These are phyloP conservation scores for Pseudohyphozyma bogoriensis DNA, from an alignment of 768 basidiomycete species.

Conservation along the genomic window DNA sequence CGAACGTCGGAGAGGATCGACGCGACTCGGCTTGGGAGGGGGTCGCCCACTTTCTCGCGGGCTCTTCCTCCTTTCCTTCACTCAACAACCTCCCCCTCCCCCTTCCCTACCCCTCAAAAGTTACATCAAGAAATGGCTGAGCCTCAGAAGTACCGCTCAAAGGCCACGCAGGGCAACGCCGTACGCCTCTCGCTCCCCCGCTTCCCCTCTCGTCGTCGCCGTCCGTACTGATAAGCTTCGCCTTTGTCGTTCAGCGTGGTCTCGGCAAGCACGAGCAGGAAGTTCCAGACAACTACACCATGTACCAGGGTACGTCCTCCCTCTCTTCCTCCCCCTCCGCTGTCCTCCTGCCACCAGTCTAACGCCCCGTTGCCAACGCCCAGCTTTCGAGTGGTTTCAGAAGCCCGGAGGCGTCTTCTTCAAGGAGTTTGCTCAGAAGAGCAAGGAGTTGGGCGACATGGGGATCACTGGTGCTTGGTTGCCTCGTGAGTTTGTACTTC, in stretches of 20 bases:
- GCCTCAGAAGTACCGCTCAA: too few relatives aligned
- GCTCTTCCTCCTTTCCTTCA: too few relatives aligned
- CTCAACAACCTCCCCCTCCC: too few relatives aligned
- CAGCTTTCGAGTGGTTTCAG: slow-evolving; percentile 29
- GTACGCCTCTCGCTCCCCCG: too few relatives aligned
- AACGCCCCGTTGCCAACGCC: neutral
- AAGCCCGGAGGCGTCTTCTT: slow-evolving; percentile 37
- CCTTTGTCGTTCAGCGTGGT: slow-evolving; percentile 7
- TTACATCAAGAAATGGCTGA: too few relatives aligned
- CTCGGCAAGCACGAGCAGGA: slow-evolving; percentile 21
- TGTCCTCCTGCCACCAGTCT: neutral
- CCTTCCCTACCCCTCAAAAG: too few relatives aligned
- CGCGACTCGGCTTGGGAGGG: too few relatives aligned
- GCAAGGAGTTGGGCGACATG: slow-evolving; percentile 35
- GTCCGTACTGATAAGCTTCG: too few relatives aligned
- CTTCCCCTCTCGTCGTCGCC: too few relatives aligned
- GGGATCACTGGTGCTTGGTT: slow-evolving; percentile 43
- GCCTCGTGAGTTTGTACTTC: slow-evolving; percentile 32
- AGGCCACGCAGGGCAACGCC: too few relatives aligned
- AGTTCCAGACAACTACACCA: slow-evolving; percentile 24
- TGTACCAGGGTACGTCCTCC: slow-evolving; percentile 8
- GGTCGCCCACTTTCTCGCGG: too few relatives aligned
- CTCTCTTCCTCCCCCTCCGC: neutral
- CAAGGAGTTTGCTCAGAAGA: slow-evolving; percentile 35
- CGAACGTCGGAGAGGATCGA: too few relatives aligned